phyloP scores from a whole-genome alignment of 2,329 filamentous ascomycete genomes.

The Cercospora sp. region DNA sequence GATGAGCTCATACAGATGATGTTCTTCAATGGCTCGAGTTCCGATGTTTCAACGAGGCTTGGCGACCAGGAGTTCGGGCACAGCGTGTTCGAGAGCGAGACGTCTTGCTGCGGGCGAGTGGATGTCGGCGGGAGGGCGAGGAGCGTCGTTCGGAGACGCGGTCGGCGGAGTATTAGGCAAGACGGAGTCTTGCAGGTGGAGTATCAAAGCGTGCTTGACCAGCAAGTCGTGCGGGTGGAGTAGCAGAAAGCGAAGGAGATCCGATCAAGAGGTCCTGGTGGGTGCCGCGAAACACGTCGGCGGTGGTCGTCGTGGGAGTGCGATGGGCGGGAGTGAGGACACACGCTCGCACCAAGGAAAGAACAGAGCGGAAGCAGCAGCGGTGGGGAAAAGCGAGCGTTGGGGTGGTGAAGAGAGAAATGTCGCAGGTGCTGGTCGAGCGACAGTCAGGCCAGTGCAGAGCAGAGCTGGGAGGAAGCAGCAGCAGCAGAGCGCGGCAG shows the following conservation, averaged over 20 bases:
- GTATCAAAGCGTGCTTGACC: slow-evolving; percentile 19
- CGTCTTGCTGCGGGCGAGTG: neutral
- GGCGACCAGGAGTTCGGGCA: slow-evolving; percentile 19
- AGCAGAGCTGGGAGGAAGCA: neutral
- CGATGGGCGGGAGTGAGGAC: neutral
- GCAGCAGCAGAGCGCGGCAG: slow-evolving; percentile 1
- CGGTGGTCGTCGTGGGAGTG: neutral
- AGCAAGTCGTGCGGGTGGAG: slow-evolving; percentile 22
- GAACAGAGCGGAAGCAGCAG: slow-evolving; percentile 6
- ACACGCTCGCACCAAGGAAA: slow-evolving; percentile 10
- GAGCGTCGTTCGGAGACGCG: neutral
- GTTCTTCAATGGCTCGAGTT: slow-evolving; percentile 4
- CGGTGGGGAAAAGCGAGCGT: slow-evolving; percentile 15
- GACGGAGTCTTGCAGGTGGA: neutral
- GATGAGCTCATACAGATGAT: slow-evolving; percentile 21
- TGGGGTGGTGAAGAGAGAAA: slow-evolving; percentile 14
- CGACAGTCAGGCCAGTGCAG: neutral
- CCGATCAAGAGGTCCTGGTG: neutral
- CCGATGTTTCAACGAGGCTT: slow-evolving; percentile 17
- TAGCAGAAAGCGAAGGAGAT: slow-evolving; percentile 6
- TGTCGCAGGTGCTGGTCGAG: neutral
- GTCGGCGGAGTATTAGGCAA: slow-evolving; percentile 16
- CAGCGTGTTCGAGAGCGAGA: neutral
- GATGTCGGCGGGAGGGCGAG: neutral
- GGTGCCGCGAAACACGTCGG: neutral